Evolutionary conservation across 1,284 basidiomycete genomes (phyloP).

Genomic region (Sporisorium exsertum): DNA sequence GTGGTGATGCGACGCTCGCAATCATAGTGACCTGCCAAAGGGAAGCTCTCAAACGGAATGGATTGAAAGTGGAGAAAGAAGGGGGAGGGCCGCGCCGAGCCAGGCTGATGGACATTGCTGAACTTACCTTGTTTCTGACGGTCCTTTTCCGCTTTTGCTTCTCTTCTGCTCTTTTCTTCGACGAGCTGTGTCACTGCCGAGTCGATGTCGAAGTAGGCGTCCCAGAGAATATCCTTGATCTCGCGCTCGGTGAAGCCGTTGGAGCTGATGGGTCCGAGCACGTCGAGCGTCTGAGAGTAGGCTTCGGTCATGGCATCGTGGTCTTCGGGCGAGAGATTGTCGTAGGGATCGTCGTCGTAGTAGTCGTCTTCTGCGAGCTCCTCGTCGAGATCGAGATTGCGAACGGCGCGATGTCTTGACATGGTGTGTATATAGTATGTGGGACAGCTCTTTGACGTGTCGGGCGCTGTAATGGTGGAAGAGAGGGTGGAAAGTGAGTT

Average conservation of each 20-base stretch:
- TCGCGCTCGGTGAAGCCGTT: conserved; percentile 62
- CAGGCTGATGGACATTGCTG: not conserved
- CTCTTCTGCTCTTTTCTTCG: conserved; percentile 57
- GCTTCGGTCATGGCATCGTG: conserved; percentile 57
- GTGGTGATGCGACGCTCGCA: conserved; percentile 1
- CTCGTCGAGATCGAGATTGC: conserved; percentile 90
- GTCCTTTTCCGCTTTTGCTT: conserved; percentile 53
- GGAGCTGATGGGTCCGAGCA: conserved; percentile 53
- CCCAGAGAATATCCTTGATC: conserved; percentile 87
- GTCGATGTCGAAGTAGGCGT: conserved; percentile 87
- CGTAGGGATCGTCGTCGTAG: conserved; percentile 63
- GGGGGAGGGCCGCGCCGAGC: conserved; percentile 26
- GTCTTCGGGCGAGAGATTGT: conserved; percentile 61
- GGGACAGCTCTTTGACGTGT: not conserved
- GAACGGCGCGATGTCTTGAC: conserved; percentile 81
- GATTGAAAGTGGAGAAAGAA: conserved; percentile 16
- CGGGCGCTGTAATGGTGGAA: conserved; percentile 1
- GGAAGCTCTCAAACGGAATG: conserved; percentile 8
- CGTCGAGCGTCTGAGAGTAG: conserved; percentile 46
- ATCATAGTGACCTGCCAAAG: conserved; percentile 11
- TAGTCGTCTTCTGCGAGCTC: conserved; percentile 75
- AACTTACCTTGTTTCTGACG: conserved; percentile 57
- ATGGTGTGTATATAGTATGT: conserved; percentile 38
- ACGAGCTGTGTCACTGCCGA: conserved; percentile 79
- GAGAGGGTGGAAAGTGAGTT: not conserved